These are phyloP conservation scores for Komagataella phaffii DNA, from an alignment of 805 yeast genomes.

Conservation along the genomic window DNA sequence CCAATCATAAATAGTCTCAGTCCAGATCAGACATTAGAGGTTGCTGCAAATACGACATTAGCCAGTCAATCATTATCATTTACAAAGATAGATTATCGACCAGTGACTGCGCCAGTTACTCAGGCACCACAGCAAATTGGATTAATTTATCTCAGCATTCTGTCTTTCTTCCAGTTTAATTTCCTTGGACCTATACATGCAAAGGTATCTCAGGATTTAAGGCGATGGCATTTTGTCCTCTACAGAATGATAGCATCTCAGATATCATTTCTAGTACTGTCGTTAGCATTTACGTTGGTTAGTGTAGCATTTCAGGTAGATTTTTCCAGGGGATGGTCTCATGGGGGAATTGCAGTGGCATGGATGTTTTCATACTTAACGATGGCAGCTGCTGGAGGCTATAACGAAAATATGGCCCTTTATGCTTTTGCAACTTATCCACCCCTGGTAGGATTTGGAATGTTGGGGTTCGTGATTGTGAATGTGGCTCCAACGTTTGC, in stretches of 20 bases:
- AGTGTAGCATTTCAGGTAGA: conserved; percentile 53
- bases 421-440: conserved; percentile 36
- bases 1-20: neutral
- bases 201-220: conserved; percentile 30
- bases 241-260: conserved; percentile 40
- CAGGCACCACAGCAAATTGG: conserved; percentile 63
- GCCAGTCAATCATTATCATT: conserved; percentile 7
- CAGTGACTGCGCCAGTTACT: conserved; percentile 31
- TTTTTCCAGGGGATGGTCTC: conserved; percentile 25
- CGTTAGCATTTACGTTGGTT: conserved; percentile 45
- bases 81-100: conserved; percentile 34
- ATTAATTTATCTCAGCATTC: conserved; percentile 47
- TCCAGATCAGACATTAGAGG: neutral
- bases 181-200: conserved; percentile 42
- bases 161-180: conserved; percentile 54
- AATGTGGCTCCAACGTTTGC: conserved; percentile 54
- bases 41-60: neutral
- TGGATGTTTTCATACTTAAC: conserved; percentile 54
- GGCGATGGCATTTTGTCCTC: conserved; percentile 27
- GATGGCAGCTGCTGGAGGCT: conserved; percentile 58
- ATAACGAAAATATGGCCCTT: conserved; percentile 49
- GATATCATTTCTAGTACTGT: conserved; percentile 34
- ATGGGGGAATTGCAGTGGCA: conserved; percentile 46
- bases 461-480: conserved; percentile 51
- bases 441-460: conserved; percentile 51